These are phyloP conservation scores for Neofusicoccum sp. DNA, from an alignment of 2,329 filamentous ascomycete genomes.

Conservation along the genomic window DNA sequence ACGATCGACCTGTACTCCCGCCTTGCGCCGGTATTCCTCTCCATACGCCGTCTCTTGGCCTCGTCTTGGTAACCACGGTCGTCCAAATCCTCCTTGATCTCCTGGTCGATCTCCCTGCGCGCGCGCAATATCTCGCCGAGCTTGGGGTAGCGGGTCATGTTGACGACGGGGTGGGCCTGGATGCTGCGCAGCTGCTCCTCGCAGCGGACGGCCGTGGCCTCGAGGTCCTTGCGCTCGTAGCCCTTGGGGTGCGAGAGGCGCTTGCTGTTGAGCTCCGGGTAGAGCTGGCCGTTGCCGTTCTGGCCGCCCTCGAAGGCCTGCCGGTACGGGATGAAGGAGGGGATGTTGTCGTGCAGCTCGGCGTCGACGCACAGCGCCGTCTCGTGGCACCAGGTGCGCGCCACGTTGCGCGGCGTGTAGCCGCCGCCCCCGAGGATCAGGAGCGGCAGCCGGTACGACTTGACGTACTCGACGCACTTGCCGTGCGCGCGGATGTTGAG, in stretches of 20 bases:
- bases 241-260: conserved; percentile 68
- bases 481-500: conserved; percentile 94
- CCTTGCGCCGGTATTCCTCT: conserved; percentile 49
- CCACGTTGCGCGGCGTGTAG: conserved; percentile 95
- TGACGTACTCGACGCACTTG: conserved; percentile 86
- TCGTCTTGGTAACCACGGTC: conserved; percentile 62
- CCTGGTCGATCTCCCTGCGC: conserved; percentile 69
- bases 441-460: conserved; percentile 76
- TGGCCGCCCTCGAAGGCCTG: conserved; percentile 82
- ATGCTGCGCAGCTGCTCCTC: conserved; percentile 87
- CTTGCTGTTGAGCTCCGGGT: conserved; percentile 80
- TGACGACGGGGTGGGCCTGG: conserved; percentile 65
- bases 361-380: conserved; percentile 85
- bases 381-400: conserved; percentile 95
- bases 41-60: conserved; percentile 41
- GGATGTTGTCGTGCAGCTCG: conserved; percentile 72
- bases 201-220: conserved; percentile 75
- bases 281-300: conserved; percentile 69
- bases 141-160: conserved; percentile 9
- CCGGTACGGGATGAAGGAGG: conserved; percentile 79
- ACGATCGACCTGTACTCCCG: conserved; percentile 37
- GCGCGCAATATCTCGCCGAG: conserved; percentile 45
- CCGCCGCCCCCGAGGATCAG: conserved; percentile 93
- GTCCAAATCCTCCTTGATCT: conserved; percentile 65
- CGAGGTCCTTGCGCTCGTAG: conserved; percentile 75